phyloP scores from a whole-genome alignment of 768 basidiomycete species.

The Baorangia bicolor region DNA sequence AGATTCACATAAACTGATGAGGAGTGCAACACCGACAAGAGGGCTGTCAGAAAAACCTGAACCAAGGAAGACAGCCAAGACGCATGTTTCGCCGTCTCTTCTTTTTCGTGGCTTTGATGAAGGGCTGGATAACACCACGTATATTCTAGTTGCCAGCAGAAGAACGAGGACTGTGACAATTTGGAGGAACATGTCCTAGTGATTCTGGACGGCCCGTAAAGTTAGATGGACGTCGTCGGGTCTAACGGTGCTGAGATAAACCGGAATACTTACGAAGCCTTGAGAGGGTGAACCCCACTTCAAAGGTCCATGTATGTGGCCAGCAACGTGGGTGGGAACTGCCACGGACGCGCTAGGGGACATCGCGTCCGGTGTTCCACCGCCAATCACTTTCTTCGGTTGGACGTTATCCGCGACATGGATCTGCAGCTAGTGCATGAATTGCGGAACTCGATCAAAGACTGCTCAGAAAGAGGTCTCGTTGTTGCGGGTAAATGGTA shows the following conservation, averaged over 20 bases:
- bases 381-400: neutral
- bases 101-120: constrained; percentile 13
- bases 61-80: constrained; percentile 85
- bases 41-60: constrained; percentile 60
- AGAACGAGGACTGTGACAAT: neutral
- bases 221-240: neutral
- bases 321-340: constrained; percentile 14
- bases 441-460: constrained; percentile 60
- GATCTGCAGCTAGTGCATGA: constrained; percentile 55
- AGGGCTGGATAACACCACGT: constrained; percentile 13
- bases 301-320: neutral
- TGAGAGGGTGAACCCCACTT: neutral
- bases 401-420: constrained; percentile 24
- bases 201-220: neutral
- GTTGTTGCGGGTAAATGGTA: constrained; percentile 77
- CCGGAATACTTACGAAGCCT: neutral
- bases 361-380: neutral
- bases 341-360: neutral
- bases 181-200: constrained; percentile 16
- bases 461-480: constrained; percentile 74
- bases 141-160: constrained; percentile 21
- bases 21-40: neutral
- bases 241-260: neutral
- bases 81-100: constrained; percentile 33
- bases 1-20: constrained; percentile 11